Base-by-base conservation (phyloP, 2,329 filamentous ascomycete genomes). In the Exophiala phaeomuriformis region DNA sequence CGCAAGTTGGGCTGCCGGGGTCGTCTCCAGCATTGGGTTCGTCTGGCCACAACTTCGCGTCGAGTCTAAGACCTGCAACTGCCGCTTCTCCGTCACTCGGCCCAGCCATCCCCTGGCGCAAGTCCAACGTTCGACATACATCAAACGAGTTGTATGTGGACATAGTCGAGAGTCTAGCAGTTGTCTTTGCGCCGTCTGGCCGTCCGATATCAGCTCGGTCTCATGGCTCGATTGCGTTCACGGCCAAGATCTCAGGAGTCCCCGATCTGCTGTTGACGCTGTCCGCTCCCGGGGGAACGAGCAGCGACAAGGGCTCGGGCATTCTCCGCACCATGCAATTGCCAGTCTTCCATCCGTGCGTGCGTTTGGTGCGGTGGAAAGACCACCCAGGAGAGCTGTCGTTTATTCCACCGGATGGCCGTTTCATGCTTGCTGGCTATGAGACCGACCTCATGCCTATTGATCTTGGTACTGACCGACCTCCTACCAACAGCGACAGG, bases 61-160 rank as follows among this genome's bases (percentile, higher is more conserved):
- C 72, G 41, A 70, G 68, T 52, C 64, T 72, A 58, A 57, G 59
- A 46, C 64, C 58, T 51, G 39, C 60, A 46, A 64, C 58, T 51
- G 39, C 60, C 9, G 53, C 61, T 30, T 47, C 61, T 59, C 53
- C 64, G 53, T 63, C 69, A 64, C 70, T 63, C 53, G 73, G 66
- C 61, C 77, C 67, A 53, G 75, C 82, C 2, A 81, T 97, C 39
- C 90, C 90, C 1, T 98, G 93, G 93, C 82, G 93, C 57, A 79
- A 90, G 56, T 83, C 88, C 37, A 95, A 95, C 65, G 93, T 98
- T 49, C 81, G 90, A 10, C 93, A 98, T 69, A 97, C 91, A 3
- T 95, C 88, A 51, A 98, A 97, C 70, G 93, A 98, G 70, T 78
- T 98, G 62, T 97, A 97, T 68, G 91, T 95, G 53, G 93, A 98